phyloP scores from a whole-genome alignment of 208 protist species.

The Strigomonas culicis region DNA sequence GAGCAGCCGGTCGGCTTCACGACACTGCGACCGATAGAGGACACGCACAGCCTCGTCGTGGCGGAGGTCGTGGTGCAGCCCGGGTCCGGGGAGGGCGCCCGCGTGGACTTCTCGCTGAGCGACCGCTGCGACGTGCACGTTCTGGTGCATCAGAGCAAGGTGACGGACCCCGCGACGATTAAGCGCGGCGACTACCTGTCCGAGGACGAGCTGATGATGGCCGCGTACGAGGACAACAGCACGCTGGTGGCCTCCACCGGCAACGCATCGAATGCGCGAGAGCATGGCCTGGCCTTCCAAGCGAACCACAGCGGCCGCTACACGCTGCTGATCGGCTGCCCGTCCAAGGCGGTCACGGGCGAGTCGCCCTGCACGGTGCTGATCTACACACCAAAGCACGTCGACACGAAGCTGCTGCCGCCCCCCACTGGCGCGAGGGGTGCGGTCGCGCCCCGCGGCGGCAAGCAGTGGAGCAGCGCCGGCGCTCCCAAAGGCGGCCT shows the following conservation, averaged over 20 bases:
- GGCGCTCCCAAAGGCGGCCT: slow-evolving; percentile 14
- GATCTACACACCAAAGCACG: slow-evolving; percentile 60
- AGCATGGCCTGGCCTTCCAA: slow-evolving; percentile 73
- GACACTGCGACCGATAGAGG: slow-evolving; percentile 59
- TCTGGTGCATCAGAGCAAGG: slow-evolving; percentile 70
- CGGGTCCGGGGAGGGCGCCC: slow-evolving; percentile 30
- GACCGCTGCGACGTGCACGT: slow-evolving; percentile 65
- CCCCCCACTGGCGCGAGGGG: slow-evolving; percentile 29
- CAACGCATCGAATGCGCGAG: slow-evolving; percentile 68
- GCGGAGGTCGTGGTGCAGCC: slow-evolving; percentile 38
- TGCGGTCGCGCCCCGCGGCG: slow-evolving; percentile 18
- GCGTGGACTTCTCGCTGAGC: slow-evolving; percentile 65
- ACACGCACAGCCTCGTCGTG: slow-evolving; percentile 38
- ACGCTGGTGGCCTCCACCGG: slow-evolving; percentile 47
- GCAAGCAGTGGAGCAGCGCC: slow-evolving; percentile 22
- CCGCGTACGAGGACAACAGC: slow-evolving; percentile 55
- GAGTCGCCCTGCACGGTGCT: slow-evolving; percentile 54
- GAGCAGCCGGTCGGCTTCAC: slow-evolving; percentile 67
- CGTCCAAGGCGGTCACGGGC: slow-evolving; percentile 35
- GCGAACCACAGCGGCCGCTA: slow-evolving; percentile 45
- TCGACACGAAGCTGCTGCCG: slow-evolving; percentile 51
- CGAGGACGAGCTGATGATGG: slow-evolving; percentile 58
- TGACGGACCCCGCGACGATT: slow-evolving; percentile 19
- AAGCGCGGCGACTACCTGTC: slow-evolving; percentile 53
- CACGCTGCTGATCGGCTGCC: slow-evolving; percentile 45